A percentile compares a stretch with the other conserved stretches of the same genome.
Conservation (phyloP, 78 protist species). For the Anaeramoeba flamelloides region DNA sequence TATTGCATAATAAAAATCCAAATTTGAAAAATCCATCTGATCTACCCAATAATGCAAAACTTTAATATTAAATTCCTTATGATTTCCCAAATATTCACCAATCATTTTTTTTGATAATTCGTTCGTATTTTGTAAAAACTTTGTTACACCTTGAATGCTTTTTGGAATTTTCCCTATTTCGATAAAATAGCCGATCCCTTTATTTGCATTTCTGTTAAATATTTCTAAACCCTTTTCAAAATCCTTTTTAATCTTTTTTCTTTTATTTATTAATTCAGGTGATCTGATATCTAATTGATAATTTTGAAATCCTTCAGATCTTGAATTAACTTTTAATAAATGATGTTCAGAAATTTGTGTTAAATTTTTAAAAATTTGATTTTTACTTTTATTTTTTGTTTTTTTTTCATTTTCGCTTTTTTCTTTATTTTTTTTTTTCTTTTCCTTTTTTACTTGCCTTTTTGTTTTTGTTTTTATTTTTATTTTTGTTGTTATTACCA, state of each 20-base stretch:
- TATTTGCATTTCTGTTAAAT: not conserved
- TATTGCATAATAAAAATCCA: not conserved
- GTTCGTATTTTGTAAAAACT: not conserved
- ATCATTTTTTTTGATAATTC: not conserved
- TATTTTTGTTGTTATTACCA: not conserved
- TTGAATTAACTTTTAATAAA: not conserved
- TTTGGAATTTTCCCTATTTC: not conserved
- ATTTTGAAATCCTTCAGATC: not conserved
- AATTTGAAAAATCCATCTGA: not conserved
- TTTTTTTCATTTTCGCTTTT: not conserved
- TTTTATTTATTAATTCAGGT: not conserved
- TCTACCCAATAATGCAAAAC: not conserved
- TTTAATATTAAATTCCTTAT: not conserved
- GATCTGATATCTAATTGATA: not conserved
- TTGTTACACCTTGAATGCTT: not conserved
- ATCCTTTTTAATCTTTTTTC: not conserved
- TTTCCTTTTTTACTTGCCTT: not conserved
- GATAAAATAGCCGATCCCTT: not conserved
- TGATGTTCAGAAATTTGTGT: not conserved
- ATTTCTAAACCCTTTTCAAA: not conserved
- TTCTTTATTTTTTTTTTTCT: not conserved
- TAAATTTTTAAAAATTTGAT: not conserved
- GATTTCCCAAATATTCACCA: not conserved
- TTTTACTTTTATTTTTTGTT: not conserved
- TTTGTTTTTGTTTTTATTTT: not conserved